Evolutionary conservation across 164 flowering plant genomes (phyloP).

Genomic region (Magnolia changhungtana): DNA sequence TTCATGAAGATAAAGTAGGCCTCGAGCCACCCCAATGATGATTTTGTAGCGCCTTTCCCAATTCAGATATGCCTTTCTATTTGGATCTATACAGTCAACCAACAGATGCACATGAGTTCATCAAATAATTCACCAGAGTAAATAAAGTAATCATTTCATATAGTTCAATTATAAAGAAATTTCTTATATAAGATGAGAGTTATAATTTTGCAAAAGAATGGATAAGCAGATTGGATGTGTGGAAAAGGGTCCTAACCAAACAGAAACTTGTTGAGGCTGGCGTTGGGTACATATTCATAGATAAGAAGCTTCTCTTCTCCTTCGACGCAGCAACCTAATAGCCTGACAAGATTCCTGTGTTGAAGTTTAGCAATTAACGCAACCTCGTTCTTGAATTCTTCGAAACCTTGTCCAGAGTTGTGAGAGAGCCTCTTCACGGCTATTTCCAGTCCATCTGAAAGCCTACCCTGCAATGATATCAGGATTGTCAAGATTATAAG

Average conservation of each 20-base stretch:
- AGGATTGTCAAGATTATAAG: too few relatives aligned
- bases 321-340: constrained; percentile 37
- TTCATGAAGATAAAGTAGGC: constrained; percentile 55
- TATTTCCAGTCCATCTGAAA: constrained; percentile 28
- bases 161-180: background rate
- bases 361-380: constrained; percentile 37
- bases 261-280: constrained; percentile 28
- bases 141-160: background rate
- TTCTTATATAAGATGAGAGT: background rate
- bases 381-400: constrained; percentile 37
- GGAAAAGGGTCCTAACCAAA: constrained; percentile 20
- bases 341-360: constrained; percentile 40
- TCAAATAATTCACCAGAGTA: background rate
- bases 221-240: background rate
- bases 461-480: constrained; percentile 21
- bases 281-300: constrained; percentile 38
- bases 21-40: constrained; percentile 43
- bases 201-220: too few relatives aligned
- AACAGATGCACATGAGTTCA: background rate
- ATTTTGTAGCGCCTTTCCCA: constrained; percentile 26
- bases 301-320: constrained; percentile 35
- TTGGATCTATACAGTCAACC: background rate
- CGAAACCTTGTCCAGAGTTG: constrained; percentile 33
- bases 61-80: constrained; percentile 1
- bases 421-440: constrained; percentile 44